Evolutionary conservation across 805 yeast species (phyloP), one percentile per base, ranked within the genome.

Genomic region (Hanseniaspora guilliermondii): DNA sequence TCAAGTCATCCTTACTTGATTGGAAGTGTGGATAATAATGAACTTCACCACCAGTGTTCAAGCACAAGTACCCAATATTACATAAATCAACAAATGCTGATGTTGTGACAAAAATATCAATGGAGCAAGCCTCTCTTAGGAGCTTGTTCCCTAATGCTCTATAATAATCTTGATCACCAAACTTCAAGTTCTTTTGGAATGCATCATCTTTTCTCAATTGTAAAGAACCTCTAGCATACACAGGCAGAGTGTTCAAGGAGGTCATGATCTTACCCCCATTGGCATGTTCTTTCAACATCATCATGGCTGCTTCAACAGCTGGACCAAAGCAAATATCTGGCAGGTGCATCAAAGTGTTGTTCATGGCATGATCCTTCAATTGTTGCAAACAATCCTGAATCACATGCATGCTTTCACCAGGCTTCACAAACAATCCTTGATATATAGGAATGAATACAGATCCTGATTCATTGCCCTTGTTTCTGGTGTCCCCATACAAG

Each of bases 241-340:
- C 76, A 6, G 98, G 96, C 39, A 87, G 66, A 1, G 81, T 70
- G 2, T 86, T 75, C 41, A 89, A 68, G 4, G 85, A 66, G 0
- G 85, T 76, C 22, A 83, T 76, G 35, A 91, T 80, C 60, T 89
- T 85, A 57, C 97, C 98, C 58, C 93, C 93, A 3, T 61, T 61
- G 6, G 72, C 65, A 35, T 74, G 75, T 22, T 70, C 67, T 44
- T 74, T 74, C 27, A 88, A 70, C 6, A 87, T 81, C 52, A 77
- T 63, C 60, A 74, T 69, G 0, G 94, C 91, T 2, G 83, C 79
- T 54, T 80, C 73, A 35, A 87, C 67, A 0, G 95, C 96, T 3
- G 86, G 78, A 0, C 96, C 94, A 63, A 78, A 84, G 30, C 87
- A 81, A 0, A 87, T 82, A 59, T 83, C 89, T 41, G 39, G 35